Percentiles rank a stretch among this genome's conserved stretches.
phyloP scores from a whole-genome alignment of 1,284 basidiomycete genomes.

The Tilletia indica region DNA sequence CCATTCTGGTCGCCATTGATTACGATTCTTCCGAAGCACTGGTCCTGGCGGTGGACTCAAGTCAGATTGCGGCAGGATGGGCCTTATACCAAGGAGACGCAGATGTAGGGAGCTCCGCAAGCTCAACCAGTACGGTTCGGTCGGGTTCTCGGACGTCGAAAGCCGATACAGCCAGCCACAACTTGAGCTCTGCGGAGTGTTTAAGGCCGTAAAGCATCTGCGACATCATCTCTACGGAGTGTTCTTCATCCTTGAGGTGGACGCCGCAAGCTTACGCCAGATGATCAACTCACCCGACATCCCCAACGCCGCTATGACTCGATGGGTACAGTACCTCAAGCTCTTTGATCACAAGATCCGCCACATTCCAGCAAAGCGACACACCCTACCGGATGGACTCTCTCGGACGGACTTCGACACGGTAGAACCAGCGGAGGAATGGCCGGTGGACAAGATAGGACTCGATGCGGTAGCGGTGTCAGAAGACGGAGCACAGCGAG shows the following conservation, averaged over 20 bases:
- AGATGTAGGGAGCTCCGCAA: not conserved
- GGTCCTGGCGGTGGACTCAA: not conserved
- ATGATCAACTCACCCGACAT: slow-evolving; percentile 7
- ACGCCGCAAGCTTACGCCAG: not conserved
- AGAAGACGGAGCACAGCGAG: no score
- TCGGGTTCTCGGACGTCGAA: not conserved
- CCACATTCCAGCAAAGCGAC: not conserved
- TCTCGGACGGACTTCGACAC: not conserved
- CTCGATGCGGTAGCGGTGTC: not conserved
- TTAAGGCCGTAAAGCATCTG: not conserved
- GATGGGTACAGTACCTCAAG: not conserved
- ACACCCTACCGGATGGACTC: not conserved
- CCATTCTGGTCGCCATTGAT: not conserved
- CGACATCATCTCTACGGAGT: not conserved
- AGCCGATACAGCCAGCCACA: not conserved
- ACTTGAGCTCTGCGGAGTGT: slow-evolving; percentile 1
- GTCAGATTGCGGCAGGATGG: not conserved
- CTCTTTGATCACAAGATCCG: not conserved
- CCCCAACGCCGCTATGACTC: not conserved
- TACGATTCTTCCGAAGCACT: not conserved
- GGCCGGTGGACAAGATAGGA: not conserved
- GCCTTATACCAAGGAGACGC: not conserved
- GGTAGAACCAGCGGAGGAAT: not conserved
- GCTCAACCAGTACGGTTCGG: not conserved
- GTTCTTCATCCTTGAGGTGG: not conserved